Evolutionary conservation across 2,329 filamentous ascomycete species (phyloP), one percentile per base, ranked within the genome.

Genomic region (Pseudocercospora fuligena): DNA sequence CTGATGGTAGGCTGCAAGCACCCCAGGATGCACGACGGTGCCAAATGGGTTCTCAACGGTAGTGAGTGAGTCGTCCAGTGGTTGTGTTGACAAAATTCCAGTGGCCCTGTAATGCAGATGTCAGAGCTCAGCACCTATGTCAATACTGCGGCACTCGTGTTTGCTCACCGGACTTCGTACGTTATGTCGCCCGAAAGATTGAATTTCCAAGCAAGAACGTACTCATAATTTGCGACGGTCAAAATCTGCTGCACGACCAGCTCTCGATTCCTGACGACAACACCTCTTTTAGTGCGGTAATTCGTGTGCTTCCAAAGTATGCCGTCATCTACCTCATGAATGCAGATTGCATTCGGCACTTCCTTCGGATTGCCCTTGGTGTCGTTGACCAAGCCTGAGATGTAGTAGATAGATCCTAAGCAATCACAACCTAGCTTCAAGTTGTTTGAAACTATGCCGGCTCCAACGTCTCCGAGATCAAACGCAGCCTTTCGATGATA

Each of bases 281-380:
- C 86, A 0, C 87, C 87, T 0, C 86, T 82, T 33, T 83, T 81
- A 0, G 87, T 90, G 4, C 88, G 83, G 80, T 86, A 89, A 78
- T 91, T 90, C 5, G 88, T 89, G 76, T 91, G 89, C 74, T 91
- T 92, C 83, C 89, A 90, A 49, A 87, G 87, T 65, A 90, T 88
- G 3, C 89, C 89, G 25, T 83, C 86, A 70, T 92, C 89, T 77
- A 91, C 89, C 74, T 92, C 89, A 73, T 92, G 89, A 57, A 91
- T 83, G 74, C 89, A 92, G 43, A 92, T 81, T 11, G 88, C 85
- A 66, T 91, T 91, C n/a, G 88, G 85, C 81, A 90, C 85, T 1
- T 83, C 78, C 1, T 86, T 74, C 0, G 86, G 83, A 16, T 85
- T 82, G n/a, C 70, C 66, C 58, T 65, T 66, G 47, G 61, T 56